A percentile compares a stretch with the other conserved stretches of the same genome.
Conservation (phyloP, 2,329 filamentous ascomycete genomes). For the Albophoma yamanashiensis region DNA sequence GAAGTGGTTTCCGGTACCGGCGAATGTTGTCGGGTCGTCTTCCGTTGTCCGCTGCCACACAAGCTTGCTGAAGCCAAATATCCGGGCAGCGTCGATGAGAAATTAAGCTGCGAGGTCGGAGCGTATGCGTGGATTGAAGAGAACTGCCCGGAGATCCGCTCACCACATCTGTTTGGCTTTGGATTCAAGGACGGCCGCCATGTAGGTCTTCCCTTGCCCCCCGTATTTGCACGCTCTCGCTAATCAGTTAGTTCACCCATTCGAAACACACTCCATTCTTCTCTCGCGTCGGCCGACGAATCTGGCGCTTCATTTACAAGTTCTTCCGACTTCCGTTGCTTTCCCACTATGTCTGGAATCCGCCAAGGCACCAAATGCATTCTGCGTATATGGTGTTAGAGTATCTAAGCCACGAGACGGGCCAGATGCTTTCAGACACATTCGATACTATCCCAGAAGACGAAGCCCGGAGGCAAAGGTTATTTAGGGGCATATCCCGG, state of each 20-base stretch:
- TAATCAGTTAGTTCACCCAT: neutral
- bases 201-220: slow-evolving; percentile 3
- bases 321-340: too few species aligned
- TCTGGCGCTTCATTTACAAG: too few species aligned
- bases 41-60: slow-evolving; percentile 20
- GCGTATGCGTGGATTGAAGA: slow-evolving; percentile 15
- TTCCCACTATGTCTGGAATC: too few species aligned
- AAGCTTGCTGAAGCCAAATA: slow-evolving; percentile 24
- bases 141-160: slow-evolving; percentile 13
- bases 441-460: too few species aligned
- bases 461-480: too few species aligned
- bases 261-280: too few species aligned
- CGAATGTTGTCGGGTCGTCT: slow-evolving; percentile 12
- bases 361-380: too few species aligned
- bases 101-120: slow-evolving; percentile 20
- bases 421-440: too few species aligned
- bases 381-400: too few species aligned
- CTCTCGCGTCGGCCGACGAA: too few species aligned
- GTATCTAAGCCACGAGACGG: too few species aligned
- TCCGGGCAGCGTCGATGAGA: slow-evolving; percentile 31
- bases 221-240: neutral
- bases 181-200: slow-evolving; percentile 5
- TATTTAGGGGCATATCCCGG: too few species aligned
- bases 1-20: slow-evolving; percentile 13
- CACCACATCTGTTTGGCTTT: slow-evolving; percentile 14